Conservation (phyloP, 805 yeast genomes). For the Starmerella khaoyaiensis region DNA sequence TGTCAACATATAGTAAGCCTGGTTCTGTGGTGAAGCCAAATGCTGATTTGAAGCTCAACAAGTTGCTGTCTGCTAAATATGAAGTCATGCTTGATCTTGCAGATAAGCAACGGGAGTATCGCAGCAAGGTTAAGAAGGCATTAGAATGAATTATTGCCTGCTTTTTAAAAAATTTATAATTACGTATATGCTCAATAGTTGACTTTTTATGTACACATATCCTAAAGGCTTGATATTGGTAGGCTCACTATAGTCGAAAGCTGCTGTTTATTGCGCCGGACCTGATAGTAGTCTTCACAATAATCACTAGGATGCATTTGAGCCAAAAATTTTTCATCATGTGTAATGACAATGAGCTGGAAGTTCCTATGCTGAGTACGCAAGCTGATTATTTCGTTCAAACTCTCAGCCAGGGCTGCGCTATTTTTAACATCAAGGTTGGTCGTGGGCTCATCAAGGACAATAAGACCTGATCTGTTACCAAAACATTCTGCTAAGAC, state of each 20-base stretch:
- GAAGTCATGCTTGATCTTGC: constrained; percentile 81
- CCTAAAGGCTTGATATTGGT: constrained; percentile 23
- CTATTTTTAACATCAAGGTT: constrained; percentile 83
- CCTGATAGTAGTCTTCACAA: constrained; percentile 75
- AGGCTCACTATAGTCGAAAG: constrained; percentile 57
- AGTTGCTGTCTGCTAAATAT: constrained; percentile 63
- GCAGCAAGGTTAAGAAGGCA: constrained; percentile 41
- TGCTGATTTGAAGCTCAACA: constrained; percentile 37
- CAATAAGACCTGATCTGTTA: constrained; percentile 84
- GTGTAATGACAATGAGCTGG: constrained; percentile 90
- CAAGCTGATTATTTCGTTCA: constrained; percentile 58
- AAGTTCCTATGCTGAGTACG: constrained; percentile 73
- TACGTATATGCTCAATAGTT: neutral
- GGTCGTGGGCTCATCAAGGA: constrained; percentile 96
- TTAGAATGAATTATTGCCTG: neutral
- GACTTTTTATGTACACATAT: neutral
- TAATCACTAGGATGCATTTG: constrained; percentile 76
- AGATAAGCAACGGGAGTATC: constrained; percentile 61
- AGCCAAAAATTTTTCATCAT: constrained; percentile 79
- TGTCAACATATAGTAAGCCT: constrained; percentile 71
- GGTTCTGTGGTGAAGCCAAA: constrained; percentile 74
- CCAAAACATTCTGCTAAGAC: constrained; percentile 96
- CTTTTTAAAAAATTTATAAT: neutral
- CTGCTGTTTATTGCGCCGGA: constrained; percentile 69
- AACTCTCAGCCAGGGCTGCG: constrained; percentile 71